phyloP scores from a whole-genome alignment of 2,329 filamentous ascomycete species.

The Ceratocystis ficicola region DNA sequence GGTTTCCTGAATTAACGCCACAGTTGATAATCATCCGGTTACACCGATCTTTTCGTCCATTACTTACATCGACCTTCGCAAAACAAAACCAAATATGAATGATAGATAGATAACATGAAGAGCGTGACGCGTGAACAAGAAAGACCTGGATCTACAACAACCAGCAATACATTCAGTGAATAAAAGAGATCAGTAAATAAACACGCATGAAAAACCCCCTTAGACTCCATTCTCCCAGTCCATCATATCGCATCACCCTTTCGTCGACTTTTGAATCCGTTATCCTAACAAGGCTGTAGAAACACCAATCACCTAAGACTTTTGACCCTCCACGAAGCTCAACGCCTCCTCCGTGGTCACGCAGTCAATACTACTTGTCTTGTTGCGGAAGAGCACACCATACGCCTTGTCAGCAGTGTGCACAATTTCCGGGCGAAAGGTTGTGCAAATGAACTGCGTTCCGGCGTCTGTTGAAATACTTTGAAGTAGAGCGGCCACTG shows the following conservation, averaged over 20 bases:
- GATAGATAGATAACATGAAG: too few relatives aligned
- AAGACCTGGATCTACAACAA: neutral
- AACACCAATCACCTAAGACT: conserved; percentile 6
- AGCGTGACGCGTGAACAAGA: too few relatives aligned
- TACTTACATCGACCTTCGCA: too few relatives aligned
- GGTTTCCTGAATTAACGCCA: neutral
- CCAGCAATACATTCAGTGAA: neutral
- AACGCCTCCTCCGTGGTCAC: conserved; percentile 78
- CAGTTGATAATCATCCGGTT: too few relatives aligned
- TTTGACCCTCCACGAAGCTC: conserved; percentile 83
- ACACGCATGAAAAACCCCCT: neutral
- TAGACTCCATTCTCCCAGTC: conserved; percentile 10
- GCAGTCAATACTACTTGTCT: conserved; percentile 88
- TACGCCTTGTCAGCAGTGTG: conserved; percentile 95
- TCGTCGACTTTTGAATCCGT: neutral
- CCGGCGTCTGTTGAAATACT: conserved; percentile 57
- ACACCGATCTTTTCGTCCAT: too few relatives aligned
- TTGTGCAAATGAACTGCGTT: conserved; percentile 93
- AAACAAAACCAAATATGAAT: too few relatives aligned
- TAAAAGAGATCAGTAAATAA: neutral
- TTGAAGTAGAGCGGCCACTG: conserved; percentile 79
- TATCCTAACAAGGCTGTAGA: neutral
- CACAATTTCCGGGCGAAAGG: conserved; percentile 93
- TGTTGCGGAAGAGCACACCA: conserved; percentile 84
- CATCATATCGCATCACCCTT: neutral